Evolutionary conservation across 441 rosid species (phyloP).

Genomic region (Gossypium schwendimanii): DNA sequence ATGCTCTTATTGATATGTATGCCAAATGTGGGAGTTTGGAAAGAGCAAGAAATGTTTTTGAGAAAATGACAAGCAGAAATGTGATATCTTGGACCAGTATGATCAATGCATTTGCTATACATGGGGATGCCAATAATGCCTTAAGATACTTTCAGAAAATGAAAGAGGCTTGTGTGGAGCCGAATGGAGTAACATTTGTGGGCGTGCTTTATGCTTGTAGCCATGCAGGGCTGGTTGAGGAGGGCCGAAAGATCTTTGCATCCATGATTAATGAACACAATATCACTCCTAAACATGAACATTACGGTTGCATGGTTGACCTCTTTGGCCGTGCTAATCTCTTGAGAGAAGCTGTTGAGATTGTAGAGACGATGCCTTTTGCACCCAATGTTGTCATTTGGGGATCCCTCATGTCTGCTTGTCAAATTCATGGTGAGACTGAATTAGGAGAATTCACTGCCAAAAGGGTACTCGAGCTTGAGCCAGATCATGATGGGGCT

Average conservation of each 20-base stretch:
- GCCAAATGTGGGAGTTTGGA: conserved; percentile 53
- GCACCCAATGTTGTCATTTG: conserved; percentile 51
- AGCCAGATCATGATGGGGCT: conserved; percentile 48
- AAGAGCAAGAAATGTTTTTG: conserved; percentile 35
- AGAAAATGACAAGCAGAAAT: conserved; percentile 33
- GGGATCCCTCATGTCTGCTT: conserved; percentile 65
- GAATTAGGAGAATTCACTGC: conserved; percentile 49
- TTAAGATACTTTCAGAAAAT: conserved; percentile 30
- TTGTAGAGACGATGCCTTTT: conserved; percentile 49
- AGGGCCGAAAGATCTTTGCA: conserved; percentile 37
- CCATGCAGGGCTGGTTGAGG: conserved; percentile 49
- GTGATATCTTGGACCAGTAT: conserved; percentile 57
- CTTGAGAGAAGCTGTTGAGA: conserved; percentile 43
- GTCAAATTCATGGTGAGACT: conserved; percentile 32
- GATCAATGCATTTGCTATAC: conserved; percentile 49
- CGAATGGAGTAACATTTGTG: conserved; percentile 44
- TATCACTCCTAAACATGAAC: conserved; percentile 40
- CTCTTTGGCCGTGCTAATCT: conserved; percentile 48
- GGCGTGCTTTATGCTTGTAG: conserved; percentile 50
- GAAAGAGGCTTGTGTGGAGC: conserved; percentile 33
- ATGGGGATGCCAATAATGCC: conserved; percentile 39
- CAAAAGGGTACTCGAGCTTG: conserved; percentile 34
- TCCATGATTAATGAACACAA: conserved; percentile 41
- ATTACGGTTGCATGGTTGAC: conserved; percentile 60
- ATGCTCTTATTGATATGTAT: conserved; percentile 49